Conservation (phyloP, 1,284 basidiomycete genomes). For the Fomitopsis palustris region DNA sequence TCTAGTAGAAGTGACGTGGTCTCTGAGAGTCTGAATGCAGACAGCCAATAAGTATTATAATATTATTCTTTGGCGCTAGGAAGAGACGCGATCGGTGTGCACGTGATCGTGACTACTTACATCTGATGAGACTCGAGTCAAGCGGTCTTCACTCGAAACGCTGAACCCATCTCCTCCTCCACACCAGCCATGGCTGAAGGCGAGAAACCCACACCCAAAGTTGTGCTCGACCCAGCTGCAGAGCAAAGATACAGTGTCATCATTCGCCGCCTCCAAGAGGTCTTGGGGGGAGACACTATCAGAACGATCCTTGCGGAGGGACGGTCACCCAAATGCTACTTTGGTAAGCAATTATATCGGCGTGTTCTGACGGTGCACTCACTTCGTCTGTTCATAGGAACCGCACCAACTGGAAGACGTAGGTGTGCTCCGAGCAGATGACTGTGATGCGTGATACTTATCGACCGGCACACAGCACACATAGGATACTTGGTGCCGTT, state of each 20-base stretch:
- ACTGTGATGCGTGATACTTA: background rate
- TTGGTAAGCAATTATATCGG: slow-evolving; percentile 55
- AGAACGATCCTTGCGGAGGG: slow-evolving; percentile 82
- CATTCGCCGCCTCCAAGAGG: slow-evolving; percentile 84
- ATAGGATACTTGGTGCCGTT: slow-evolving; percentile 97
- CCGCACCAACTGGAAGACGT: slow-evolving; percentile 94
- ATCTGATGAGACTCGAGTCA: too few species aligned
- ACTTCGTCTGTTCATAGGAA: slow-evolving; percentile 50
- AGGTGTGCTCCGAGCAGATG: slow-evolving; percentile 31
- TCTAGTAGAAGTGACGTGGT: too few species aligned
- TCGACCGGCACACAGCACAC: slow-evolving; percentile 60
- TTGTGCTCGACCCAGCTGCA: slow-evolving; percentile 13
- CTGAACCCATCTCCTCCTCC: background rate
- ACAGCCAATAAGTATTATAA: too few species aligned
- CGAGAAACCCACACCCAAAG: background rate
- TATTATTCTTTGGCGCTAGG: too few species aligned
- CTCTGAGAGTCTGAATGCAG: too few species aligned
- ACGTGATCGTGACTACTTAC: too few species aligned
- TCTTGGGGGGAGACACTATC: slow-evolving; percentile 84
- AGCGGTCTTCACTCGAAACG: too few species aligned
- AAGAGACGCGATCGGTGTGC: too few species aligned
- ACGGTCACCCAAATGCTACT: slow-evolving; percentile 79
- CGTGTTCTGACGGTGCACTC: background rate
- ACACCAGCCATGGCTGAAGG: background rate
- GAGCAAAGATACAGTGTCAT: slow-evolving; percentile 84